Base-by-base conservation (phyloP, 768 basidiomycete genomes). In the Holtermannia corniformis region DNA sequence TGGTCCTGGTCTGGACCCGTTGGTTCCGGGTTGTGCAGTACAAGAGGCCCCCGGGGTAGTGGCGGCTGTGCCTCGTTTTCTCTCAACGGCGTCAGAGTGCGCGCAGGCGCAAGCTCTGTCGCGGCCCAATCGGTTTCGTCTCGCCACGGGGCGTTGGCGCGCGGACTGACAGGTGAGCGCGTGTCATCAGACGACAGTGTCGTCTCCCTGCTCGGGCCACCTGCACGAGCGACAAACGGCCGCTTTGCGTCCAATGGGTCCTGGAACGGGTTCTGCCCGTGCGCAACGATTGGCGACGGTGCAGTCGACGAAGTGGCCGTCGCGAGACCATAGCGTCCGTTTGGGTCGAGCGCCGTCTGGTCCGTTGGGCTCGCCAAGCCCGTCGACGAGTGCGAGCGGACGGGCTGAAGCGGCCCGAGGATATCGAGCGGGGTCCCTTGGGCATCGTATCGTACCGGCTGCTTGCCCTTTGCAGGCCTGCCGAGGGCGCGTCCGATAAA, bases 361-460 rank as follows among this genome's bases (percentile, higher is more conserved):
- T 16, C 59, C 56, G 32, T 37, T 37, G 32, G 32, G 32, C 32
- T 37, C 32, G 32, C 32, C 32, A 37, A 37, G 7, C 10, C 32
- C 32, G 3, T 41, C 45, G 5, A 66, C 43, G 24, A 66, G 55
- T 28, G 62, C 60, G 12, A 62, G 50, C 11, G 56, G 60, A 14
- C 49, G 53, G 3, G 56, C 56, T 1, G 57, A 28, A 19, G 47
- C 26, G 5, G 49, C 26, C 43, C 43, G 28, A 41, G 23, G 27
- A 47, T 37, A 22, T 12, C 25, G 41, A 4, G 25, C 41, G 22
- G 51, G 22, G 14, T 43, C 22, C 11, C n/a, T 14, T 16, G 10
- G 50, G n/a, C 26, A 5, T 21, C 26, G 23, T 44, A n/a, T 16
- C 14, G 13, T n/a, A 25, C 19, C 23, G 16, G 42, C 23, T 45